These are phyloP conservation scores for Vaccinium darrowii DNA, from an alignment of 148 eudicot species.

Conservation along the genomic window DNA sequence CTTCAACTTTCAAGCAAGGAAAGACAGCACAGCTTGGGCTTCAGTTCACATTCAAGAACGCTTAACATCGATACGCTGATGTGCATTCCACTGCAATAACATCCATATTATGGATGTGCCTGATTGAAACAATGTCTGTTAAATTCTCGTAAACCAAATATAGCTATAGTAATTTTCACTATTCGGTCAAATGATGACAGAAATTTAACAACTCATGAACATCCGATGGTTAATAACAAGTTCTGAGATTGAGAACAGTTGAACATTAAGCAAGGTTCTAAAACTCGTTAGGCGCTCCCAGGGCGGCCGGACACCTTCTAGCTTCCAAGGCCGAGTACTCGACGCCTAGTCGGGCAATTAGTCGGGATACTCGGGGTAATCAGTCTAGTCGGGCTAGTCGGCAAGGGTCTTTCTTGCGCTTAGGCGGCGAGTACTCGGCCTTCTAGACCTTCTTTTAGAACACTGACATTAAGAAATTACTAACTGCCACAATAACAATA, in stretches of 20 bases:
- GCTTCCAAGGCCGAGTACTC: no score
- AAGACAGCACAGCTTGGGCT: background rate
- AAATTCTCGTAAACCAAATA: background rate
- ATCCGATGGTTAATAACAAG: background rate
- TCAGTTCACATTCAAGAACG: constrained; percentile 14
- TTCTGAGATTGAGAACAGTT: background rate
- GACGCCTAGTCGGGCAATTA: no score
- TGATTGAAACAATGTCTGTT: constrained; percentile 22
- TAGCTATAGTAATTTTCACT: background rate
- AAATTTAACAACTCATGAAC: background rate
- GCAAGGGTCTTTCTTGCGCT: no score
- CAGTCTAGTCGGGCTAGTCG: no score
- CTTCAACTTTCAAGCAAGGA: background rate
- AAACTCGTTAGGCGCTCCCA: no score
- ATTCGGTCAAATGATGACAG: background rate
- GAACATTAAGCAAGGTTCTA: background rate
- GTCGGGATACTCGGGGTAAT: no score
- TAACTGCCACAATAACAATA: no score
- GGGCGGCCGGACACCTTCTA: no score
- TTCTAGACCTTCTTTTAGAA: no score
- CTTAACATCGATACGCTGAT: constrained; percentile 27
- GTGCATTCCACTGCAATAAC: constrained; percentile 83
- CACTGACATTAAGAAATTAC: no score
- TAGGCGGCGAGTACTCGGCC: no score
- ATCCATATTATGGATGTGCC: constrained; percentile 93